phyloP scores from a whole-genome alignment of 202 grass and related monocot species.

The Cymbopogon flexuosus region DNA sequence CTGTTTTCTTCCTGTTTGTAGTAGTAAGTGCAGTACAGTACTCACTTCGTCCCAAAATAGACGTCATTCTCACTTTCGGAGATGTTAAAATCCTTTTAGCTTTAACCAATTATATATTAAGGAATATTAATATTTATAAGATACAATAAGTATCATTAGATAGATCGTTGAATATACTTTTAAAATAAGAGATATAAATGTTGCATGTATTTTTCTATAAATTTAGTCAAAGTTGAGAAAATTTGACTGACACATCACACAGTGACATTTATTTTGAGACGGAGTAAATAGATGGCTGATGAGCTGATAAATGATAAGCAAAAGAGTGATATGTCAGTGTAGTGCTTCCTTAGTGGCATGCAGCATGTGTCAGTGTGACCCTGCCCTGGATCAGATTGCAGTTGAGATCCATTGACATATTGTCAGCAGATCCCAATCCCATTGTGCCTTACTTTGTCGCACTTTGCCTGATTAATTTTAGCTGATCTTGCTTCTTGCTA shows the following conservation, averaged over 20 bases:
- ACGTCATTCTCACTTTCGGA: too few relatives aligned
- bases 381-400: slow-evolving; percentile 14
- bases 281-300: neutral
- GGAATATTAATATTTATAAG: too few relatives aligned
- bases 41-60: too few relatives aligned
- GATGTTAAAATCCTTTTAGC: too few relatives aligned
- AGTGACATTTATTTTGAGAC: too few relatives aligned
- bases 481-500: neutral
- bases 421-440: neutral
- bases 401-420: slow-evolving; percentile 11
- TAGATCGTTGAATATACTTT: too few relatives aligned
- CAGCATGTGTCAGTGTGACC: slow-evolving; percentile 9
- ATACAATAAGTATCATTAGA: too few relatives aligned
- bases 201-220: too few relatives aligned
- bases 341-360: slow-evolving; percentile 2
- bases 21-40: neutral
- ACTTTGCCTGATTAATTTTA: neutral
- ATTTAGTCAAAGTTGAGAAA: too few relatives aligned
- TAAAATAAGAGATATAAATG: too few relatives aligned
- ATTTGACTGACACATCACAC: too few relatives aligned
- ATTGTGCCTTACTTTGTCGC: neutral
- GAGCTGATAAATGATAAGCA: neutral
- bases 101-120: too few relatives aligned
- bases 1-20: neutral
- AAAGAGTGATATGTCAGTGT: neutral